Percentiles rank a stretch among this genome's conserved stretches.
These are phyloP conservation scores for Juglanconis sp. DNA, from an alignment of 2,329 filamentous ascomycete genomes.

Conservation along the genomic window DNA sequence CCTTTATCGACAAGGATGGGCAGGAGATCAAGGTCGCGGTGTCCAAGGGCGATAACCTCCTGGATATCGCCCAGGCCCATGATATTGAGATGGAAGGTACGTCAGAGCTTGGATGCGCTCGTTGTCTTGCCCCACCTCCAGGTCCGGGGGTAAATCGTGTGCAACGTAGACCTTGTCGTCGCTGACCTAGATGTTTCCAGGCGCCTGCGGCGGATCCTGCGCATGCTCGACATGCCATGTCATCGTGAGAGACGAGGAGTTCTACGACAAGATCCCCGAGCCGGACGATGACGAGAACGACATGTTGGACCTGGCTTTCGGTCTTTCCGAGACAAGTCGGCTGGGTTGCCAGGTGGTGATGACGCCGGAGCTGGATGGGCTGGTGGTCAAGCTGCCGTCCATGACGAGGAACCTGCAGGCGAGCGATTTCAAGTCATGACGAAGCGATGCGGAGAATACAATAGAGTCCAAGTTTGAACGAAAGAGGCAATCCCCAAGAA, in stretches of 20 bases:
- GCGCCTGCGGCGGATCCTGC: constrained; percentile 91
- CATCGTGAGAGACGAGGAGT: constrained; percentile 70
- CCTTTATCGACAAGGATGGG: constrained; percentile 90
- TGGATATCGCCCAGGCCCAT: constrained; percentile 92
- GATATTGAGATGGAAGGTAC: constrained; percentile 94
- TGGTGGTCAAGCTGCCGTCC: constrained; percentile 79
- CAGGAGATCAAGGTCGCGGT: constrained; percentile 74
- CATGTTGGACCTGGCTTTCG: constrained; percentile 88
- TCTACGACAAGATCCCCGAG: constrained; percentile 74
- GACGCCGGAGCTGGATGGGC: constrained; percentile 82
- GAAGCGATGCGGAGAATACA: neutral
- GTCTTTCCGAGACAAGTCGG: constrained; percentile 78
- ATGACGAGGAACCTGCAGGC: constrained; percentile 97
- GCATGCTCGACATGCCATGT: constrained; percentile 93
- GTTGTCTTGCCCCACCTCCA: too few relatives aligned
- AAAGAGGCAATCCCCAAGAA: neutral
- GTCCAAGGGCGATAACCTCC: constrained; percentile 81
- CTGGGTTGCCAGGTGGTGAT: constrained; percentile 90
- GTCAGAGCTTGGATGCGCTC: constrained; percentile 10
- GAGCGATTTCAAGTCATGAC: constrained; percentile 69
- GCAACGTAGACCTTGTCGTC: too few relatives aligned
- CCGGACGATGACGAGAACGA: constrained; percentile 76
- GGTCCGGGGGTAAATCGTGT: neutral
- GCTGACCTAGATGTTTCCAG: constrained; percentile 1
- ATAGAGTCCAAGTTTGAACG: neutral